Conservation (phyloP, 2,329 filamentous ascomycete genomes). For the Chalaropsis ovoidea region DNA sequence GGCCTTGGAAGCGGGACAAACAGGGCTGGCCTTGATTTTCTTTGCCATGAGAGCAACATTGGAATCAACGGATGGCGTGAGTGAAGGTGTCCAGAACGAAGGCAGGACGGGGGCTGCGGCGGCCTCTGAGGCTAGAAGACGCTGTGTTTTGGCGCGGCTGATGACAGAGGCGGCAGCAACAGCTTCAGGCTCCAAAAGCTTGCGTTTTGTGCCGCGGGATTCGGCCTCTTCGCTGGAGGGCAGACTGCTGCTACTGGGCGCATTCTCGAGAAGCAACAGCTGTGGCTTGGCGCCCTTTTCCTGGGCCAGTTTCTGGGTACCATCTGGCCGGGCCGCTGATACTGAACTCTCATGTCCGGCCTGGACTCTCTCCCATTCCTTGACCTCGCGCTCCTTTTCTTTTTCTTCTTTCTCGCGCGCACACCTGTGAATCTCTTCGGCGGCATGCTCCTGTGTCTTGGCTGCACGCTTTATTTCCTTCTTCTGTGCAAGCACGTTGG, state of each 20-base stretch:
- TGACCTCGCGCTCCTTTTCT: constrained; percentile 51
- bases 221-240: background rate
- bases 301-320: constrained; percentile 29
- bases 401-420: constrained; percentile 45
- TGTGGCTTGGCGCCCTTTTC: background rate
- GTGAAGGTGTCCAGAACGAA: constrained; percentile 86
- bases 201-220: constrained; percentile 48
- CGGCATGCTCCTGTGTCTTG: constrained; percentile 43
- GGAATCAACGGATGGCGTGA: constrained; percentile 51
- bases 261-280: constrained; percentile 9
- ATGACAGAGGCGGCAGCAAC: constrained; percentile 53
- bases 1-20: constrained; percentile 64
- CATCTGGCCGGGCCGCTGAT: background rate
- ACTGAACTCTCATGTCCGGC: constrained; percentile 47
- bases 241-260: background rate
- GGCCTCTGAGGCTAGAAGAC: constrained; percentile 61
- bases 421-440: constrained; percentile 37
- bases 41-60: constrained; percentile 47
- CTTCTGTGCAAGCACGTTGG: constrained; percentile 80
- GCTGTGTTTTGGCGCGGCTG: constrained; percentile 60
- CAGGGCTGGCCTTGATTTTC: constrained; percentile 55
- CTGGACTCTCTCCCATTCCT: constrained; percentile 77
- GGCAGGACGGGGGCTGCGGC: constrained; percentile 59
- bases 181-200: constrained; percentile 64
- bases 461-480: constrained; percentile 81